Evolutionary conservation across 768 basidiomycete genomes (phyloP), one percentile per base, ranked within the genome.

Genomic region (Tricholoma furcatifolium): DNA sequence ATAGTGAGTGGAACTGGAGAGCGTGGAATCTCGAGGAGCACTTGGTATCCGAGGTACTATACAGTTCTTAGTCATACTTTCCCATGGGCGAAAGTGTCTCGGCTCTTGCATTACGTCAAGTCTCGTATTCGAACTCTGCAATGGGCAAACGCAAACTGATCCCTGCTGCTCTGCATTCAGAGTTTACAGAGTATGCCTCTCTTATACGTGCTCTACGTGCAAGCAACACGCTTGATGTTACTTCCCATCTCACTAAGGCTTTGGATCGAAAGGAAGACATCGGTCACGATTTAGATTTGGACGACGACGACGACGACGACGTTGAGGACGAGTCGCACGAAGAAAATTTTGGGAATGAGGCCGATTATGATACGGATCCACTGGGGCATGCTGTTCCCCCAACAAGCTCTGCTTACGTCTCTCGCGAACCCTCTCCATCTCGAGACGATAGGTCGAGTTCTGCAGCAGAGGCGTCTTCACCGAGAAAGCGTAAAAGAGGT

Each of bases 151-250:
- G 77, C 24, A 67, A 67, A 32, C 60, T 60, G 21, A 75, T 89
- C 24, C 79, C 87, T 11, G 60, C 71, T 27, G 74, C 77, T 15
- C 66, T 88, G 3, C 84, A 86, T 62, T 73, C 75, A 24, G 88
- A 90, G 61, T 72, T 89, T 42, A 74, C 79, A 1, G 87, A 88
- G 64, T 87, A 89, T 64, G 68, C 82, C 11, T 81, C 82, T 10
- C 74, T 90, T 10, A 65, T 90, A 36, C 82, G 87, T 48, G 81
- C 79, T 9, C 67, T 90, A n/a, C 74, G 83, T 44, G 80, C 83
- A 8, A 77, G 66, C 48, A 71, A 77, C 51, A 74, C 79, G 0
- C 74, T 85, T 49, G 84, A 88, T 66, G 71, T 89, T 32, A 72
- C 81, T 2, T 59, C 74, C 8, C 81, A 86, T 50, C 70, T 87